phyloP scores from a whole-genome alignment of 2,329 filamentous ascomycete species.

The Endoconidiophora laricicola region DNA sequence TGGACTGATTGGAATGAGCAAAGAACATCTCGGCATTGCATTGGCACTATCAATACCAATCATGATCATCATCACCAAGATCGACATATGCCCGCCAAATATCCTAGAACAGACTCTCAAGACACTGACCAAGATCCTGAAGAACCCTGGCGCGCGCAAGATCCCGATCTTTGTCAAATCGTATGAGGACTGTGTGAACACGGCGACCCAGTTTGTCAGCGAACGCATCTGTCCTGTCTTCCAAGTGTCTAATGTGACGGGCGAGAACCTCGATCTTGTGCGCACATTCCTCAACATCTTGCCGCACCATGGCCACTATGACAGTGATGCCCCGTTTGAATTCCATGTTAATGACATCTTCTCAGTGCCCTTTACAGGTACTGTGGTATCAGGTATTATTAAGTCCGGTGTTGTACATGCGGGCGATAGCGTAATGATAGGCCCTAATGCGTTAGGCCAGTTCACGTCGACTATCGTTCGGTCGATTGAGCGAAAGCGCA shows the following conservation, averaged over 20 bases:
- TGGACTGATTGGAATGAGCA: constrained; percentile 92
- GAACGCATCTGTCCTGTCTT: constrained; percentile 94
- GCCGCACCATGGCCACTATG: constrained; percentile 85
- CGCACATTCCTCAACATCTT: constrained; percentile 89
- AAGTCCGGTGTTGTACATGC: constrained; percentile 76
- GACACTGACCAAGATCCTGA: constrained; percentile 82
- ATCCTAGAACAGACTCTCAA: constrained; percentile 87
- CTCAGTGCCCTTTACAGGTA: constrained; percentile 92
- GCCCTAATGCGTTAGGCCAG: constrained; percentile 77
- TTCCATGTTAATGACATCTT: constrained; percentile 97
- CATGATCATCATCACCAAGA: constrained; percentile 96
- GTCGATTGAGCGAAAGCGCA: constrained; percentile 87
- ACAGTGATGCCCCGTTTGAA: constrained; percentile 74
- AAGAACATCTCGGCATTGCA: constrained; percentile 91
- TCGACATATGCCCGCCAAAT: constrained; percentile 92
- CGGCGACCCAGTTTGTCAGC: constrained; percentile 87
- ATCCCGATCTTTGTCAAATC: constrained; percentile 92
- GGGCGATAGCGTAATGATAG: constrained; percentile 77
- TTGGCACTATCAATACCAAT: constrained; percentile 90
- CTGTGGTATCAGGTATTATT: constrained; percentile 86
- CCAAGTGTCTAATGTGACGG: constrained; percentile 95
- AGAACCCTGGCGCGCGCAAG: constrained; percentile 83
- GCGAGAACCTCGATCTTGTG: constrained; percentile 76
- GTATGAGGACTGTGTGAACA: constrained; percentile 82
- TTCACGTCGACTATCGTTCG: constrained; percentile 77